phyloP scores from a whole-genome alignment of 2,329 filamentous ascomycete genomes.

The Plectosphaerella plurivora region DNA sequence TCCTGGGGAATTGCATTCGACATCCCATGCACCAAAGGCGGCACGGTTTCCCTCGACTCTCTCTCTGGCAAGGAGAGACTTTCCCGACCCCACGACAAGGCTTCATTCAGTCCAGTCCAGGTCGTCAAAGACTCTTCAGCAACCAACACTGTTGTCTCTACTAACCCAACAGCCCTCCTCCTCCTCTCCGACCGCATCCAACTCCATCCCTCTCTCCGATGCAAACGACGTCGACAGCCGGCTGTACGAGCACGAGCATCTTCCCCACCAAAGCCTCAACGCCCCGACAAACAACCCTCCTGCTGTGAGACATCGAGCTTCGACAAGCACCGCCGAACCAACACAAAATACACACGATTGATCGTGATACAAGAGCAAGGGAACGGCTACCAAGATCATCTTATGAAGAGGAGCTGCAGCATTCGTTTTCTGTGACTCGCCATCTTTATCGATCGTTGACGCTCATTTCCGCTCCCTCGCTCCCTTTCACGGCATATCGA shows the following conservation, averaged over 20 bases:
- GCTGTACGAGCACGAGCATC: not conserved
- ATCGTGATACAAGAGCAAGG: not conserved
- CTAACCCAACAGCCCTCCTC: not conserved
- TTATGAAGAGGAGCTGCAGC: conserved; percentile 20
- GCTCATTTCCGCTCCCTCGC: conserved; percentile 8
- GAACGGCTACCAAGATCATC: conserved; percentile 1
- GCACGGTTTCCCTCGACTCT: not conserved
- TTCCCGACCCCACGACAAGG: not conserved
- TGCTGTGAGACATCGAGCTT: not conserved
- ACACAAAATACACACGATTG: not conserved
- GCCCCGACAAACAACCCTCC: not conserved
- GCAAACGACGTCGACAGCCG: not conserved
- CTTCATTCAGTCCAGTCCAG: not conserved
- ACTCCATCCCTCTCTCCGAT: conserved; percentile 1
- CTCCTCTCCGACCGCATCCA: not conserved
- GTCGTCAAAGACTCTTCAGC: not conserved
- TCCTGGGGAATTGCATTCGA: not conserved
- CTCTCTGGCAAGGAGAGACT: not conserved
- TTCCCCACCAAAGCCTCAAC: not conserved
- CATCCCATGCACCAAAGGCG: not conserved
- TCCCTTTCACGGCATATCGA: conserved; percentile 20
- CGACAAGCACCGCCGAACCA: not conserved
- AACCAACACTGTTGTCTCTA: too few species aligned
- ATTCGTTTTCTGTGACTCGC: conserved; percentile 24
- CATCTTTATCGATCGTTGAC: conserved; percentile 8